Evolutionary conservation across 2,329 filamentous ascomycete species (phyloP), one percentile per base, ranked within the genome.

Genomic region (Pseudogymnoascus sp.): DNA sequence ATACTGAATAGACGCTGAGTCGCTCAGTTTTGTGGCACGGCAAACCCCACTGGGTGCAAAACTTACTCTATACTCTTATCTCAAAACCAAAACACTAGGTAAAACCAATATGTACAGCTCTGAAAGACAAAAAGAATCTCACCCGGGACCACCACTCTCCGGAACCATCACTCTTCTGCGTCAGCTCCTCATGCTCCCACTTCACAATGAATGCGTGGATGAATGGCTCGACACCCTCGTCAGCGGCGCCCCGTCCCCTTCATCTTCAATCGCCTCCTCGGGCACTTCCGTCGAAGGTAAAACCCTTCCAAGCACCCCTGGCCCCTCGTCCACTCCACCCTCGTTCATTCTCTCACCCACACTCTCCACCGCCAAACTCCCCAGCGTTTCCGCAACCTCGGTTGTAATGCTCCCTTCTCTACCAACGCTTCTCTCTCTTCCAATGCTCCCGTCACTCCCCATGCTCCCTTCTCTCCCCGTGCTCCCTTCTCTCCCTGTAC

Each of bases 11-110:
- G 50, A 22, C 28, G n/a, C 50, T 19, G 5, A 26, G 50, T 31
- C 28, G 50, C 50, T 19, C 19, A 19, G 19, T 19, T 19, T 19
- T 56, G 50, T 56, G 50, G 28, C 26, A 56, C 50, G 50, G 12
- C 24, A 26, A 35, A 56, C 10, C 50, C 28, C 50, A 4, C 10
- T 3, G 50, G 12, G 50, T 33, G 50, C 50, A 33, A 56, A 56
- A 56, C 50, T 22, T 33, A 56, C 50, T 56, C 50, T 56, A 56
- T 56, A 56, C 50, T 56, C 28, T 26, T 22, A 56, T 56, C 28
- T 33, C 16, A 33, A 56, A 33, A 19, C 26, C 50, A 56, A 56
- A 56, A 56, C 28, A 56, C 50, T 28, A 22, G 28, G 28, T 35
- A 33, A 56, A 35, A 35, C 50, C 26, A 35, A 33, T 56, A 56